phyloP scores from a whole-genome alignment of 306 rosid species.

The Begonia loranthoides region DNA sequence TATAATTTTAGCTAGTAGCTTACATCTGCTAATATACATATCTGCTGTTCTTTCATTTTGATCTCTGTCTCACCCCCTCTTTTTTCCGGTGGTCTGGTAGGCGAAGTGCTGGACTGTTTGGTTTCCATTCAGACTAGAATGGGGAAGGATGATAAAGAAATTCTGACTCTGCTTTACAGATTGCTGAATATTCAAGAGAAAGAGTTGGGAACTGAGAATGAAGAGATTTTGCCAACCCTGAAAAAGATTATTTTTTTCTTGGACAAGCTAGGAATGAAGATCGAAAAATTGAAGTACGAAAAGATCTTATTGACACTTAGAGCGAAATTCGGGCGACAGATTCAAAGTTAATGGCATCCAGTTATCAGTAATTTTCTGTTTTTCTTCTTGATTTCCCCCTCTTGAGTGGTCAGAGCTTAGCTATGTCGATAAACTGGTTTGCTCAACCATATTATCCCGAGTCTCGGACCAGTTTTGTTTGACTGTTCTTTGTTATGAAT shows the following conservation, averaged over 20 bases:
- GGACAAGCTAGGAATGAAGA: conserved; percentile 55
- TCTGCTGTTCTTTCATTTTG: background rate
- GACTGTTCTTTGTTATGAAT: no score
- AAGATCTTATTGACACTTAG: conserved; percentile 53
- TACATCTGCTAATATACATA: no score
- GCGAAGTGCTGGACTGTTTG: conserved; percentile 83
- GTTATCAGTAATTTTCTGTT: no score
- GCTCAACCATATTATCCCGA: no score
- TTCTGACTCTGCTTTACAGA: conserved; percentile 49
- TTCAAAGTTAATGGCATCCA: conserved; percentile 19
- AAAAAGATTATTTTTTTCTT: conserved; percentile 54
- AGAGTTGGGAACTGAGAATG: conserved; percentile 60
- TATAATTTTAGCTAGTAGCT: background rate
- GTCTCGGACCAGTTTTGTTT: no score
- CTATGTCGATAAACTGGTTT: no score
- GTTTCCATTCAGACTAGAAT: conserved; percentile 65
- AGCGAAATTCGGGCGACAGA: conserved; percentile 51
- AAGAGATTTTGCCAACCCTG: conserved; percentile 53
- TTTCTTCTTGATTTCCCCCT: no score
- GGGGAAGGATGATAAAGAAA: conserved; percentile 33
- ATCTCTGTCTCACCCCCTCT: background rate
- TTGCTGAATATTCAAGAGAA: conserved; percentile 63
- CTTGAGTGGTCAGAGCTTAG: no score
- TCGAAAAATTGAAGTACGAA: conserved; percentile 48
- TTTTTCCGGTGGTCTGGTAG: conserved; percentile 24